These are phyloP conservation scores for Phlyctochytrium planicorne DNA, from an alignment of 192 early-diverging fungal genomes.

Conservation along the genomic window DNA sequence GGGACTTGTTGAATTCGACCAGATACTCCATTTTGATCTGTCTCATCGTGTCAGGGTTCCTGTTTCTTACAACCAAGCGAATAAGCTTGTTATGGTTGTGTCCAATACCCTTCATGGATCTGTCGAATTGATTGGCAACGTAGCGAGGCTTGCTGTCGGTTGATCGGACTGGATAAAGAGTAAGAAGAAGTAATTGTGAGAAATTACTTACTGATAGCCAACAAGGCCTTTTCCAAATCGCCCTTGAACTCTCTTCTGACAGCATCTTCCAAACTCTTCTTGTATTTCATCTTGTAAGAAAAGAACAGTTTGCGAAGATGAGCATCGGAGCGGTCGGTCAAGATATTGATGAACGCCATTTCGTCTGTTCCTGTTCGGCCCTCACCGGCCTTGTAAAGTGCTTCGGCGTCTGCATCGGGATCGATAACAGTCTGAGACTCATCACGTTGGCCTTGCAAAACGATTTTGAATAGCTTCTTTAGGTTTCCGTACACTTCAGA, in stretches of 20 bases:
- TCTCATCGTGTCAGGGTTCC: slow-evolving; percentile 37
- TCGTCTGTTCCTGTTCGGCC: slow-evolving; percentile 48
- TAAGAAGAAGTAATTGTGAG: too few relatives aligned
- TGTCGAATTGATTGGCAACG: slow-evolving; percentile 45
- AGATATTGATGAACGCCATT: slow-evolving; percentile 36
- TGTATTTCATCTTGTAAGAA: slow-evolving; percentile 40
- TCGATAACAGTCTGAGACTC: slow-evolving; percentile 20
- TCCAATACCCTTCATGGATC: slow-evolving; percentile 49
- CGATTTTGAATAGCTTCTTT: slow-evolving; percentile 24
- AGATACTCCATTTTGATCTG: slow-evolving; percentile 36
- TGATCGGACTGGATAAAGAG: slow-evolving; percentile 32
- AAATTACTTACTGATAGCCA: slow-evolving; percentile 35
- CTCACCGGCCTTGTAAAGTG: slow-evolving; percentile 48
- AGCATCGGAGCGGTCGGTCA: slow-evolving; percentile 21
- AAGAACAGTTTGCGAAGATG: slow-evolving; percentile 41
- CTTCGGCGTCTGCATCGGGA: slow-evolving; percentile 38
- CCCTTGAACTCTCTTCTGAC: slow-evolving; percentile 50
- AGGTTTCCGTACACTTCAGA: slow-evolving; percentile 37
- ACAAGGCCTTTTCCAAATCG: slow-evolving; percentile 36
- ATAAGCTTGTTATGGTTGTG: slow-evolving; percentile 50
- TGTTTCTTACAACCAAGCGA: slow-evolving; percentile 35
- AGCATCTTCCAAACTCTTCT: slow-evolving; percentile 32
- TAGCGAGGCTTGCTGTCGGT: slow-evolving; percentile 26
- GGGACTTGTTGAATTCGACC: slow-evolving; percentile 29
- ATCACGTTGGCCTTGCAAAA: slow-evolving; percentile 32